phyloP scores from a whole-genome alignment of 208 protist genomes.

The Leishmania arabica region DNA sequence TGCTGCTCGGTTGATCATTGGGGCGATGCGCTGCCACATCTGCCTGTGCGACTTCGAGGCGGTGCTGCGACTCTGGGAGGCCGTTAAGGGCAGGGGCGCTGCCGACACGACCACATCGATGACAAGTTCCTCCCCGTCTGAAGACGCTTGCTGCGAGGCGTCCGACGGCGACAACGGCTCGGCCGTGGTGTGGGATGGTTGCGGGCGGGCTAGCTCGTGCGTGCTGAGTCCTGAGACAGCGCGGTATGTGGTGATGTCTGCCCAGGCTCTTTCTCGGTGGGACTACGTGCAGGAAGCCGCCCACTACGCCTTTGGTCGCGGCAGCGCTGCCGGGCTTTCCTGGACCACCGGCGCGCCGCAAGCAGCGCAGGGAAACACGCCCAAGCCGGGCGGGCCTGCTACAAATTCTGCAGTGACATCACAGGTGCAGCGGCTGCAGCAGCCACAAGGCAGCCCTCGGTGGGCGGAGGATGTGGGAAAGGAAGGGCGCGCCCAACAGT shows the following conservation, averaged over 20 bases:
- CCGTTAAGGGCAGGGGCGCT: neutral
- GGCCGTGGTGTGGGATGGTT: neutral
- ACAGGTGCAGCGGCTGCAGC: neutral
- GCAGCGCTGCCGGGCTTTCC: neutral
- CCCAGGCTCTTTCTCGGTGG: conserved; percentile 79
- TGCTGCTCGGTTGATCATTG: conserved; percentile 29
- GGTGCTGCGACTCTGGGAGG: conserved; percentile 68
- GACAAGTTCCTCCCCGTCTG: conserved; percentile 1
- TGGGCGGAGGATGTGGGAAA: neutral
- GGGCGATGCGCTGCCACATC: conserved; percentile 82
- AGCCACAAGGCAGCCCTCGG: neutral
- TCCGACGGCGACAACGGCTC: neutral
- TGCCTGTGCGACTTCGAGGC: conserved; percentile 67
- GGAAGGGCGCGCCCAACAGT: neutral
- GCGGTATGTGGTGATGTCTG: conserved; percentile 64
- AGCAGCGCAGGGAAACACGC: neutral
- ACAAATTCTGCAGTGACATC: neutral
- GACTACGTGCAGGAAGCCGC: conserved; percentile 64
- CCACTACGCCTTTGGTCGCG: conserved; percentile 6
- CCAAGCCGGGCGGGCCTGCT: neutral
- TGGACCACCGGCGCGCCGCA: neutral
- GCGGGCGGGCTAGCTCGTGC: neutral
- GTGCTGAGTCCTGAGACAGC: conserved; percentile 31
- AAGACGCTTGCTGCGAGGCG: neutral
- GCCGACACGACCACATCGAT: neutral